Evolutionary conservation across 2,329 filamentous ascomycete species (phyloP), one percentile per base, ranked within the genome.

Genomic region (Colletotrichum chrysophilum): DNA sequence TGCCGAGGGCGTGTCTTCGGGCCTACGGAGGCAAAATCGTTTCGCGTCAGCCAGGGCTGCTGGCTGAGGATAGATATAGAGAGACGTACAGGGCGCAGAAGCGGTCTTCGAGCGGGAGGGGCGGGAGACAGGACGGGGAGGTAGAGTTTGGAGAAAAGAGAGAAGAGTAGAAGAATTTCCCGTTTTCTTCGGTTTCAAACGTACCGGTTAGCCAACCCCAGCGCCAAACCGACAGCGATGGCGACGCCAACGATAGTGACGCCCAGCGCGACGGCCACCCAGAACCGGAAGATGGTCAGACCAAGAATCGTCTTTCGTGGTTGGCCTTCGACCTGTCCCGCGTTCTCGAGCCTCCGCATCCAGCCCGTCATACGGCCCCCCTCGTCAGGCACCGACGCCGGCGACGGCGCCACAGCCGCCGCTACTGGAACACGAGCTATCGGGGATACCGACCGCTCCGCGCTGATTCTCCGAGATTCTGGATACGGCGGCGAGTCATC

Each of bases 141-240:
- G 21, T 38, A 48, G 52, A 58, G 24, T 24, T 61, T 38, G 64
- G 18, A 72, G 34, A 64, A 62, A 73, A 66, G 48, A 65, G 64
- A 65, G 58, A 75, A 34, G 55, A 43, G n/a, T 38, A 38, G 24
- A 64, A 65, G 43, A 34, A 70, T 21, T 32, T 32, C 58, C 58
- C 58, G 58, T 62, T 62, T 32, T 16, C n/a, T 30, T 60, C 56
- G 30, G n/a, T 32, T 58, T 76, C 74, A 76, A 65, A 76, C 74
- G 66, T 75, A 75, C 61, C 71, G 66, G 71, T 75, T 75, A 66
- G 74, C 71, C 66, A 76, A 58, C 14, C 74, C 74, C 60, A 76
- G 55, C 66, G 36, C 74, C 66, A 76, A 62, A n/a, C 74, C 74
- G 48, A 75, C 71, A 61, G 66, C 74, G 28, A 76, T 76, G 60